Evolutionary conservation across 495 filamentous ascomycete species (phyloP).

Genomic region (Achaetomiella virescens): DNA sequence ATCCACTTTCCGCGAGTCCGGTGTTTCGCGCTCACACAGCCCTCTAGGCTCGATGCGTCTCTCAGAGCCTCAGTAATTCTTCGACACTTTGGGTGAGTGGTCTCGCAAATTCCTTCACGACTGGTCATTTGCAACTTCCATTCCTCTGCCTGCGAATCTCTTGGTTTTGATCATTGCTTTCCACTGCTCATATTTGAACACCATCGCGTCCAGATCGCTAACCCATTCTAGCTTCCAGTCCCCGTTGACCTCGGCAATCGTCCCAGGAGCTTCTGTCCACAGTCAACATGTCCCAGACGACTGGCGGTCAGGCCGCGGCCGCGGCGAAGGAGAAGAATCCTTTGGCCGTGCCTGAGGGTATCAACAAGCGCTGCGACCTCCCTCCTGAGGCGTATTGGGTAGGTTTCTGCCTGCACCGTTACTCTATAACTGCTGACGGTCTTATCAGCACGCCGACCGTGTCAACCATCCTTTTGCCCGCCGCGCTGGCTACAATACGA

Average conservation of each 20-base stretch:
- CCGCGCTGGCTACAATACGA: conserved; percentile 50
- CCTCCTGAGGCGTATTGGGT: conserved; percentile 41
- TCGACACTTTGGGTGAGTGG: not conserved
- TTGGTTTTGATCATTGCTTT: not conserved
- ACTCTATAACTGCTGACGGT: not conserved
- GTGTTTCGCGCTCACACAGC: no score
- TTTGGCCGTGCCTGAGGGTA: conserved; percentile 2
- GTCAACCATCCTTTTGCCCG: conserved; percentile 15
- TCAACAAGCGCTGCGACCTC: conserved; percentile 39
- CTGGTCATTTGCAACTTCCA: not conserved
- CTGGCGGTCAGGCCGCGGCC: not conserved
- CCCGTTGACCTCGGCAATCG: not conserved
- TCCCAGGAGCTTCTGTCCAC: not conserved
- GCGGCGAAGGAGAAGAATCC: not conserved
- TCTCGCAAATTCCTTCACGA: no score
- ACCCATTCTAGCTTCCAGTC: not conserved
- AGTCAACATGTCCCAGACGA: not conserved
- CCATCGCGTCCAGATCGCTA: not conserved
- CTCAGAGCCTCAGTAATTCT: not conserved
- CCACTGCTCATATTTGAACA: no score
- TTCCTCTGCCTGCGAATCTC: not conserved
- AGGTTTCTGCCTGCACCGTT: not conserved
- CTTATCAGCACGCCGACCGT: not conserved
- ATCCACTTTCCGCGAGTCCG: no score
- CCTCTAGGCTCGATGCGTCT: no score